Evolutionary conservation across 805 yeast genomes (phyloP).

Genomic region (Jamesozyma rosinii): DNA sequence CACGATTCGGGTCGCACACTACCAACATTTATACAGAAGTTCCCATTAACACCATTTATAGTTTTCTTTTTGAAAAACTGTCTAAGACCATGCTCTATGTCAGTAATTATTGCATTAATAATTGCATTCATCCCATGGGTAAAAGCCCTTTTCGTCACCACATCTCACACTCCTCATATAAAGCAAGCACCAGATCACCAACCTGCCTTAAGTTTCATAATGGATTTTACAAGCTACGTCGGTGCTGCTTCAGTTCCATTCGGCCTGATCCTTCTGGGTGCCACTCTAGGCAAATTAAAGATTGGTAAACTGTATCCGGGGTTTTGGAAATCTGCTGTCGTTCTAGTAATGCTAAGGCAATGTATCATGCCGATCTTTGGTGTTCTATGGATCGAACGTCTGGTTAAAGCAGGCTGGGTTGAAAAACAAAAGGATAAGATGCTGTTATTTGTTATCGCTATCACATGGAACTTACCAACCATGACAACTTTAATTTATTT

Average conservation of each 20-base stretch:
- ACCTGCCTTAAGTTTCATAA: slow-evolving; percentile 79
- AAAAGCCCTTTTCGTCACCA: slow-evolving; percentile 57
- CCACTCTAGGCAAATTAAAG: slow-evolving; percentile 71
- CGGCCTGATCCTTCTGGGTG: slow-evolving; percentile 78
- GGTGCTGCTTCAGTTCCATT: slow-evolving; percentile 88
- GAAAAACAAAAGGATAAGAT: slow-evolving; percentile 39
- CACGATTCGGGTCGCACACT: slow-evolving; percentile 24
- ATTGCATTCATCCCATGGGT: slow-evolving; percentile 85
- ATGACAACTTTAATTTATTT: slow-evolving; percentile 84
- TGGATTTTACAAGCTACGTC: slow-evolving; percentile 70
- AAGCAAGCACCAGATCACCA: slow-evolving; percentile 75
- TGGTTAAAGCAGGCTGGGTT: slow-evolving; percentile 61
- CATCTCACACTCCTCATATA: slow-evolving; percentile 37
- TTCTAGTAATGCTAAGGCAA: slow-evolving; percentile 49
- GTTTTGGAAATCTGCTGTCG: slow-evolving; percentile 54
- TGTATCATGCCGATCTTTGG: slow-evolving; percentile 78
- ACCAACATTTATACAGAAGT: slow-evolving; percentile 22
- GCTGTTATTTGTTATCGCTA: slow-evolving; percentile 63
- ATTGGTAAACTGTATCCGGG: slow-evolving; percentile 56
- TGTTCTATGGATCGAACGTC: slow-evolving; percentile 49
- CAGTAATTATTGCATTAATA: slow-evolving; percentile 55
- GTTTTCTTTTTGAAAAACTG: slow-evolving; percentile 43
- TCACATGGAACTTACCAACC: slow-evolving; percentile 75
- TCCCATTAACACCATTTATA: slow-evolving; percentile 22
- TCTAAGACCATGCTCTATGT: slow-evolving; percentile 61